A percentile compares a stretch with the other conserved stretches of the same genome.
phyloP scores from a whole-genome alignment of 768 basidiomycete species.

The Coprinopsis sp. region DNA sequence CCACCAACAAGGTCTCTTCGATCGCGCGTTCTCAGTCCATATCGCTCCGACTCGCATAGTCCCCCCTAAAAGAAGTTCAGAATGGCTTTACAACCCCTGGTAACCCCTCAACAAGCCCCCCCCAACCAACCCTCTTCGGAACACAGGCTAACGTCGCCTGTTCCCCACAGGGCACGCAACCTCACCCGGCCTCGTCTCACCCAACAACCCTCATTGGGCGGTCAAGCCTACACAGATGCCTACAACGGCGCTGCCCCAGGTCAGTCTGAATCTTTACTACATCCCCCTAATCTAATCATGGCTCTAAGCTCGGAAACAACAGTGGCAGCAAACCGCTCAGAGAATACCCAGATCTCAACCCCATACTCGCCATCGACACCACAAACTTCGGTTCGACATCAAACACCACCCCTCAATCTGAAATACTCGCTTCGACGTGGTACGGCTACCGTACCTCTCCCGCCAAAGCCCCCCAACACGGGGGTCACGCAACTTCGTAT shows the following conservation, averaged over 20 bases:
- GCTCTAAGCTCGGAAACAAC: not conserved
- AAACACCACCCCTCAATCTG: slow-evolving; percentile 36
- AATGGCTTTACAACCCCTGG: too few relatives aligned
- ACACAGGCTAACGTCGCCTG: too few relatives aligned
- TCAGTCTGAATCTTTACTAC: not conserved
- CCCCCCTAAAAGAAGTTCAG: too few relatives aligned
- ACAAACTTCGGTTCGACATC: slow-evolving; percentile 49
- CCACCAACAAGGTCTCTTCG: too few relatives aligned
- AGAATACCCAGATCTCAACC: slow-evolving; percentile 50
- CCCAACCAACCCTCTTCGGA: too few relatives aligned
- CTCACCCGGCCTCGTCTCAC: not conserved
- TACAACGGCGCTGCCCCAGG: slow-evolving; percentile 5
- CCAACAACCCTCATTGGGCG: not conserved
- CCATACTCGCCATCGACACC: slow-evolving; percentile 47
- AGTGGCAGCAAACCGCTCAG: slow-evolving; percentile 16
- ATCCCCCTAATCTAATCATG: not conserved
- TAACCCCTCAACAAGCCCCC: too few relatives aligned
- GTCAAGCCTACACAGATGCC: slow-evolving; percentile 6
- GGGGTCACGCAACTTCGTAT: slow-evolving; percentile 33
- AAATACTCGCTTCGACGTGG: slow-evolving; percentile 40
- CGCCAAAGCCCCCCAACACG: slow-evolving; percentile 34
- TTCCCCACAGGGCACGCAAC: not conserved
- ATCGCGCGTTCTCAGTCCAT: too few relatives aligned
- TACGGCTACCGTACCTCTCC: slow-evolving; percentile 30
- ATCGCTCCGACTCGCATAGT: too few relatives aligned